Base-by-base conservation (phyloP, 306 rosid genomes). In the Castanea mollissima region DNA sequence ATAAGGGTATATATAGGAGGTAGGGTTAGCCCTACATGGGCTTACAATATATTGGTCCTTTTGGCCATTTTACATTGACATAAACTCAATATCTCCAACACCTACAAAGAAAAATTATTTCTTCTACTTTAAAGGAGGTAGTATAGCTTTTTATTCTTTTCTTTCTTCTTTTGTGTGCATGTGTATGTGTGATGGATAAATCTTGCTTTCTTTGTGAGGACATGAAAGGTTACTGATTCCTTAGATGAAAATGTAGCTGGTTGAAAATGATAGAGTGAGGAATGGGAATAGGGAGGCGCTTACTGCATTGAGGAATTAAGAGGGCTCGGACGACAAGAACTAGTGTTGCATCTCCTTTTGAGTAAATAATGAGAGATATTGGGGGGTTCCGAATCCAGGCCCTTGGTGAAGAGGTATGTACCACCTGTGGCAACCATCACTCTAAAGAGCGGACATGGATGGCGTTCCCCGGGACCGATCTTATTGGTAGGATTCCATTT, bases 271-370 rank as follows among this genome's bases (percentile, higher is more conserved):
- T 85, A 89, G 83, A 89, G 68, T 89, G 85, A 90, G 99, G 82
- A 95, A 91, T 80, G 96, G 94, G 82, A 90, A 91, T 58, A 85
- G 99, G 67, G 97, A 95, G 90, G 98, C 99, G 41, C 90, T 92
- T 74, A 91, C 99, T 58, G 91, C 96, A 55, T 73, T 92, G 75
- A 90, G 99, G 85, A 95, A 23, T 23, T 23, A 23, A 71, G 87
- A 87, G 86, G 83, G 99, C 99, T 31, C 85, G 89, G 62, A 95
- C 97, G 21, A 92, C 98, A 63, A 91, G 83, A 79, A 88, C 86
- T 72, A 95, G 98, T 74, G 79, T 91, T 71, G 92, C 91, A 52
- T 90, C 97, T 54, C 87, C 98, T 60, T 95, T 89, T 82, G 98
- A 88, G 76, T 91, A 94, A 49, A 87, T 95, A 34, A 95, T 90